phyloP scores from a whole-genome alignment of 495 filamentous ascomycete genomes.

The Beverwykella pulmonaria region DNA sequence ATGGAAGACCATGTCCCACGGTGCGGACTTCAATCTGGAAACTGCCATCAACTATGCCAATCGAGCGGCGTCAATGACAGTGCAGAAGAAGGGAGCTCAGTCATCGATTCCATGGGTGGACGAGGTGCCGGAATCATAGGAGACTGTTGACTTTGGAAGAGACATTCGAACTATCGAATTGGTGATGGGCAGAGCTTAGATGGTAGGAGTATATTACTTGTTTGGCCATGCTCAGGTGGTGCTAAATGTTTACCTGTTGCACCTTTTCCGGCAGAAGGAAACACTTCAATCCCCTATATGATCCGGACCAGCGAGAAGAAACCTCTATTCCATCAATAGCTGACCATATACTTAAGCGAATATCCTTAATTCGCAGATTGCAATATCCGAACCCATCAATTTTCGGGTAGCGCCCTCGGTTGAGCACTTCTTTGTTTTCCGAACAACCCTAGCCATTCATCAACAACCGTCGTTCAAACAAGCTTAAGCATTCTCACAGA shows the following conservation, averaged over 20 bases:
- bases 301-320: no score
- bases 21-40: slow-evolving; percentile 44
- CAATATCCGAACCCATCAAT: not conserved
- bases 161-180: not conserved
- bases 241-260: no score
- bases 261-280: no score
- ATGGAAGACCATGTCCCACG: slow-evolving; percentile 50
- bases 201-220: not conserved
- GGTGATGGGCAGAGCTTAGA: not conserved
- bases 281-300: no score
- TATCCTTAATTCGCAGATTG: no score
- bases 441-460: not conserved
- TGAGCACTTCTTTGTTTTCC: slow-evolving; percentile 14
- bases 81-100: slow-evolving; percentile 80
- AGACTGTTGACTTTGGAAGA: not conserved
- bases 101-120: slow-evolving; percentile 84
- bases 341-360: no score
- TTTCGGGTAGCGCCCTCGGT: not conserved
- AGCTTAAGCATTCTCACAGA: not conserved
- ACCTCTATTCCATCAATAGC: no score
- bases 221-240: no score
- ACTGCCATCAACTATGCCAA: slow-evolving; percentile 68
- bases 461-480: not conserved
- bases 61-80: slow-evolving; percentile 71
- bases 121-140: slow-evolving; percentile 56